Base-by-base conservation (phyloP, 2,329 filamentous ascomycete species). In the Pyrenophora teres region DNA sequence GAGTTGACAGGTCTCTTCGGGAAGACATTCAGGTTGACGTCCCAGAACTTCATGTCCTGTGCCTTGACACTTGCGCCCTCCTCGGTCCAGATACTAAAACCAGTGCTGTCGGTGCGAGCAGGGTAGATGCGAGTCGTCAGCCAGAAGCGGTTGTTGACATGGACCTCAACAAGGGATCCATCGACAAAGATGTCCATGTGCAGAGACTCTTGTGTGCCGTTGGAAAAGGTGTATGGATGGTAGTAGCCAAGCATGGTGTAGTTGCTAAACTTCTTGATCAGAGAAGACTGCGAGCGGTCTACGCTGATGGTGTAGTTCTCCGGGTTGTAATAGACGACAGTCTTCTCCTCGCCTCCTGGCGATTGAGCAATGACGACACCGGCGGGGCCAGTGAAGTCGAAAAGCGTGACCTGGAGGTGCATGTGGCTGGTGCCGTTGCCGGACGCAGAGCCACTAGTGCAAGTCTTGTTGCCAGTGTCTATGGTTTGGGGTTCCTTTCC, bases 91-190 rank as follows among this genome's bases (percentile, higher is more conserved):
- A 79, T 63, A 36, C 77, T 76, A 33, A 75, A 74, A 6, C 74
- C 75, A 1, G 71, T 75, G 47, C 74, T 77, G 57, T 78, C 78
- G 18, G 63, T 67, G 50, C 74, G 73, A 27, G 65, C 67, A 9
- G 78, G 78, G 54, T 80, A 81, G 38, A 80, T 76, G 32, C 78
- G 70, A 4, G 77, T 78, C 25, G 68, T 74, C 32, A 74, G 52
- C 57, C 69, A 68, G 57, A 74, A 72, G 40, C 71, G 71, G 45
- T 74, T 76, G 52, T 80, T 80, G 36, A 79, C 63, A 55, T 77
- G 78, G 21, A 81, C 60, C 62, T 81, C 78, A 0, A 79, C 63
- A 19, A 80, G 63, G 1, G 75, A 78, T 19, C 78, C 78, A 50
- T 81, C 78, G 35, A 80, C 58, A 62, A 77, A 80, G 50, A 80